Percentiles rank a stretch among this genome's conserved stretches.
Evolutionary conservation across 345 rosid genomes (phyloP).

Genomic region (Aethionema arabicum): DNA sequence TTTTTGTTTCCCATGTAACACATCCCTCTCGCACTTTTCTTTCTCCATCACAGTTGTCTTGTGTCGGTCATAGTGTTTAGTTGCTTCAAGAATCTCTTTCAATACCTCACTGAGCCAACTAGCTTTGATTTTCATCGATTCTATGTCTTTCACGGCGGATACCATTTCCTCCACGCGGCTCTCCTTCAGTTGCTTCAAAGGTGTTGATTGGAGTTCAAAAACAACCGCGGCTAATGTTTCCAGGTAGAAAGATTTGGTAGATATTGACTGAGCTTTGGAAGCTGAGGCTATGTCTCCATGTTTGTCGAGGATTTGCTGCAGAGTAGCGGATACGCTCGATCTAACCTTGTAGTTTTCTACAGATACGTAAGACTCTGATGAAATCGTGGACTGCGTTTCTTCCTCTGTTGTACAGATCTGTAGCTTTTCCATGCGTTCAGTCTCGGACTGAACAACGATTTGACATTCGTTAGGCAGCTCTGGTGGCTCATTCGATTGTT

Average conservation of each 20-base stretch:
- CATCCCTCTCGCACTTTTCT: background rate
- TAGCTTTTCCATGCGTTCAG: background rate
- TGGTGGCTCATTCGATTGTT: background rate
- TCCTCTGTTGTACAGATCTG: background rate
- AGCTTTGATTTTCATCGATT: background rate
- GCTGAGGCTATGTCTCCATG: constrained; percentile 1
- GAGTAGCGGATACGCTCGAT: background rate
- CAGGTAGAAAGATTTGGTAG: background rate
- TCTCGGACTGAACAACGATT: background rate
- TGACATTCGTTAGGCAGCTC: background rate
- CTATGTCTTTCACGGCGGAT: background rate
- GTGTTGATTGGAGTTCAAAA: constrained; percentile 7
- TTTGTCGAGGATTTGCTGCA: background rate
- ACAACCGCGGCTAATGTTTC: background rate
- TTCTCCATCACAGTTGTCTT: background rate
- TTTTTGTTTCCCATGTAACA: background rate
- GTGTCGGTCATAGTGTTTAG: background rate
- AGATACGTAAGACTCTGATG: constrained; percentile 17
- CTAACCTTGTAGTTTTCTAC: background rate
- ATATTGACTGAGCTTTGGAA: background rate
- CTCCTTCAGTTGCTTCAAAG: background rate
- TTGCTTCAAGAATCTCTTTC: constrained; percentile 42
- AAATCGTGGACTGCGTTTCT: background rate
- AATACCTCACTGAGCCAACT: background rate
- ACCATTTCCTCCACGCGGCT: background rate